These are phyloP conservation scores for Capniomyces stellatus DNA, from an alignment of 371 early-diverging fungal genomes.

Conservation along the genomic window DNA sequence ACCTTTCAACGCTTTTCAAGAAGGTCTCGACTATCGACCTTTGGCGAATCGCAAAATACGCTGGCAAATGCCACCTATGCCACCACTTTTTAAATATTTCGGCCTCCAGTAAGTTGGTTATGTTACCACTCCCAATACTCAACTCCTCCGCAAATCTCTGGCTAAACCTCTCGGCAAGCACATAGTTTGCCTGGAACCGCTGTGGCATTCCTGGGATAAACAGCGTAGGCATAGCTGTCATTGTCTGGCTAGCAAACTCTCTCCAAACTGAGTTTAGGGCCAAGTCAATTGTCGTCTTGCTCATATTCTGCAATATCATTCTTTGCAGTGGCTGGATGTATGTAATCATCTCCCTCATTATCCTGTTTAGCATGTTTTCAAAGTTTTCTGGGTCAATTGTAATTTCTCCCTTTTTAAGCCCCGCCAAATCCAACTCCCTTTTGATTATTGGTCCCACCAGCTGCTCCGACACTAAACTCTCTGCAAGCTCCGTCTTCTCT, in stretches of 20 bases:
- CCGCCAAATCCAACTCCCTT: background rate
- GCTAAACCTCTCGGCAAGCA: background rate
- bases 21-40: background rate
- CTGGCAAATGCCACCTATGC: slow-evolving; percentile 1
- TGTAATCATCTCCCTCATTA: background rate
- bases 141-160: background rate
- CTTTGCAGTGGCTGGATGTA: background rate
- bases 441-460: background rate
- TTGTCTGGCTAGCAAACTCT: background rate
- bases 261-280: background rate
- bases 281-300: background rate
- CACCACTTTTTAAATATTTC: background rate
- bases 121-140: background rate
- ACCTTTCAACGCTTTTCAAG: background rate
- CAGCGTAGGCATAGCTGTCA: slow-evolving; percentile 1
- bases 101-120: background rate
- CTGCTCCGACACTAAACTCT: background rate
- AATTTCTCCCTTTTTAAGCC: background rate
- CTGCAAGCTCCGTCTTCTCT: background rate
- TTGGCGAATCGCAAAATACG: background rate
- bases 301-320: background rate
- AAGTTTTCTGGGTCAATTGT: background rate
- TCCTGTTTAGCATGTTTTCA: background rate
- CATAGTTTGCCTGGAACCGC: background rate
- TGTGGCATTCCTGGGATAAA: slow-evolving; percentile 2